These are phyloP conservation scores for Gossypium davidsonii DNA, from an alignment of 441 rosid species.

Conservation along the genomic window DNA sequence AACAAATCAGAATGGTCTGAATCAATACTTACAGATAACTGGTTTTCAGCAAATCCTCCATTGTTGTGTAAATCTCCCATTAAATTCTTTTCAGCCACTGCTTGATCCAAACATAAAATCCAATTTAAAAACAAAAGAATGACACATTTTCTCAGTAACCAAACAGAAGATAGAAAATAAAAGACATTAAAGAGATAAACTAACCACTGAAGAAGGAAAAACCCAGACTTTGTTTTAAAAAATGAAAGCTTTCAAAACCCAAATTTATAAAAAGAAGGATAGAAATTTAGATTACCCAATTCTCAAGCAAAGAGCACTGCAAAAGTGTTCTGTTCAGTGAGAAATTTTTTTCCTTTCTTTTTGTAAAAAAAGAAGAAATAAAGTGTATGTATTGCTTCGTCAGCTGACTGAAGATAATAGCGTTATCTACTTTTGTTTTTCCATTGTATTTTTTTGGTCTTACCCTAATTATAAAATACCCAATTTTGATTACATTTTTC, in stretches of 20 bases:
- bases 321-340: not conserved
- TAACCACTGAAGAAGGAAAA: slow-evolving; percentile 12
- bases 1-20: not conserved
- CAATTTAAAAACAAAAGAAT: not conserved
- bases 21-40: slow-evolving; percentile 28
- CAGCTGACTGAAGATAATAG: slow-evolving; percentile 25
- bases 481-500: not conserved
- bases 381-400: not conserved
- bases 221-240: not conserved
- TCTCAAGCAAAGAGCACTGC: slow-evolving; percentile 9
- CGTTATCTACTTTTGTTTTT: slow-evolving; percentile 20
- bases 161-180: not conserved
- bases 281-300: slow-evolving; percentile 17
- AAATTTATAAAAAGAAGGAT: slow-evolving; percentile 18
- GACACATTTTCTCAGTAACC: not conserved
- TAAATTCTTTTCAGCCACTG: slow-evolving; percentile 18
- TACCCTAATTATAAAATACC: not conserved
- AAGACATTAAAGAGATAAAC: not conserved
- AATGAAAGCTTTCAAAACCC: not conserved
- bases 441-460: not conserved
- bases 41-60: slow-evolving; percentile 23
- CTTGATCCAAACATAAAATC: not conserved
- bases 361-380: not conserved
- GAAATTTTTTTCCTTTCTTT: not conserved
- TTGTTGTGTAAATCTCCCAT: slow-evolving; percentile 35